These are phyloP conservation scores for Nicotiana noctiflora DNA, from an alignment of 257 asterid species.

Conservation along the genomic window DNA sequence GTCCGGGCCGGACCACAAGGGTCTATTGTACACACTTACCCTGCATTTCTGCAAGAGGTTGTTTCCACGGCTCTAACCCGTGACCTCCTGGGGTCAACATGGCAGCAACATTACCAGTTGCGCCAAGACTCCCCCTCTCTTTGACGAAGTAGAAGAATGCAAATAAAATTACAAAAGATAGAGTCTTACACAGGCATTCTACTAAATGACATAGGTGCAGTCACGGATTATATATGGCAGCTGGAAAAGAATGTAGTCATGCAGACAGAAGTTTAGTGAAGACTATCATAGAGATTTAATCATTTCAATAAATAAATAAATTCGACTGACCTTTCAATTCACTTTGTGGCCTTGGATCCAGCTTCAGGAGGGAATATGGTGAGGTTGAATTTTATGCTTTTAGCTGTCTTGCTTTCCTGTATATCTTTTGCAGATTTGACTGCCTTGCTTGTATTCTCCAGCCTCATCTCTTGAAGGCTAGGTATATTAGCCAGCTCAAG, in stretches of 20 bases:
- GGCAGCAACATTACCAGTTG: too few relatives aligned
- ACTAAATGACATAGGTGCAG: background rate
- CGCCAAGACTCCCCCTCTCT: too few relatives aligned
- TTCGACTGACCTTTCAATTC: background rate
- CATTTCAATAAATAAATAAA: background rate
- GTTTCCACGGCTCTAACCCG: too few relatives aligned
- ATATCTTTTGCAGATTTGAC: background rate
- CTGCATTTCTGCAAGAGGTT: too few relatives aligned
- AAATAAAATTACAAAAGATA: background rate
- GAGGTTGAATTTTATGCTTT: background rate
- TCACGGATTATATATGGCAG: background rate
- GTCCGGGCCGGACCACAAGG: too few relatives aligned
- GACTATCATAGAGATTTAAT: background rate
- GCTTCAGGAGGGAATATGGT: constrained; percentile 1
- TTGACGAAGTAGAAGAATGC: background rate
- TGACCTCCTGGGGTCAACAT: too few relatives aligned
- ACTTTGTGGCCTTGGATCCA: background rate
- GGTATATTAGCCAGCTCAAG: background rate
- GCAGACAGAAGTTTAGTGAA: background rate
- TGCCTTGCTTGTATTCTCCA: background rate
- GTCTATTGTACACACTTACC: too few relatives aligned
- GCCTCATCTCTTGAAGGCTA: background rate
- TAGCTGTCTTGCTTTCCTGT: background rate
- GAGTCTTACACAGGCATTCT: background rate
- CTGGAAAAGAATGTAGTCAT: background rate